Evolutionary conservation across 768 basidiomycete genomes (phyloP).

Genomic region (Suillus sp.): DNA sequence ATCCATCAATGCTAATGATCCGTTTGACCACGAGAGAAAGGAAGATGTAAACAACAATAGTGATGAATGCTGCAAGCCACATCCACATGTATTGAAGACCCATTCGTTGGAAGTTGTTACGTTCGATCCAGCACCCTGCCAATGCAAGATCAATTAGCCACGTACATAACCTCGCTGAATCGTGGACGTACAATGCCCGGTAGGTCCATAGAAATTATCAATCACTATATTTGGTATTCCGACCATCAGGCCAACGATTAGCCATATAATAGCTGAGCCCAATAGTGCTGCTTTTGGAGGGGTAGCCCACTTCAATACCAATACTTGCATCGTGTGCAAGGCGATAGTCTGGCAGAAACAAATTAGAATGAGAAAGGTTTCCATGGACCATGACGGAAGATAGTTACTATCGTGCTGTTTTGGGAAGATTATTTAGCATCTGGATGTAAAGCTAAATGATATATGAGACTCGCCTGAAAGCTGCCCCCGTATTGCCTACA

Average conservation of each 20-base stretch:
- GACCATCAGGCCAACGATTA: conserved; percentile 41
- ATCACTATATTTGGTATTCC: conserved; percentile 39
- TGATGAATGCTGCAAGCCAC: conserved; percentile 47
- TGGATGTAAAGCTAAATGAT: not conserved
- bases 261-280: conserved; percentile 41
- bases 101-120: conserved; percentile 40
- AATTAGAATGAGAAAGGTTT: not conserved
- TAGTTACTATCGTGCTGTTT: conserved; percentile 23
- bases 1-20: conserved; percentile 37
- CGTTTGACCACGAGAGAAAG: conserved; percentile 46
- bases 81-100: conserved; percentile 55
- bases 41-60: conserved; percentile 46
- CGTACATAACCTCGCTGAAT: not conserved
- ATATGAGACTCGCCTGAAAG: conserved; percentile 32
- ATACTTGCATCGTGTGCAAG: conserved; percentile 40
- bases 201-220: conserved; percentile 42
- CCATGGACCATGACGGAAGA: not conserved
- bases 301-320: conserved; percentile 37
- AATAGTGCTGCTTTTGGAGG: conserved; percentile 35
- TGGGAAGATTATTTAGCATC: conserved; percentile 9
- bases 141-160: not conserved
- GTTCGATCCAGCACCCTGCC: conserved; percentile 57
- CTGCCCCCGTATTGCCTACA: conserved; percentile 44
- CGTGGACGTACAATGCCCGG: conserved; percentile 39
- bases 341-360: conserved; percentile 36